Conservation (phyloP, 202 grass and related monocot genomes). For the Alloteropsis angusta region DNA sequence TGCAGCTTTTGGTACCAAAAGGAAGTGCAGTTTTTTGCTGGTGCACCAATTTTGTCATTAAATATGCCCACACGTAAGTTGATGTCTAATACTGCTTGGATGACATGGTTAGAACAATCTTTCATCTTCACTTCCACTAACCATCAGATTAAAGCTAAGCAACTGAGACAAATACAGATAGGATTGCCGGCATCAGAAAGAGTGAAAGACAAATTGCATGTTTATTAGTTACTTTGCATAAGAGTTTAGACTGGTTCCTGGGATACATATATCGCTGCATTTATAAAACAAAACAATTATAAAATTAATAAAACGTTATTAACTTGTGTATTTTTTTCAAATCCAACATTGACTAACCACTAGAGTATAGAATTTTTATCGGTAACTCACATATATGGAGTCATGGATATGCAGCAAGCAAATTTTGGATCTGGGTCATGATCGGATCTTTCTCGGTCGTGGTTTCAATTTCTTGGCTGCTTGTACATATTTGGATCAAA, state of each 20-base stretch:
- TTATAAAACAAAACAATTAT: no score
- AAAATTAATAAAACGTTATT: no score
- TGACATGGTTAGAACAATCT: not conserved
- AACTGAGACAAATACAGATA: not conserved
- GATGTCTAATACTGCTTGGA: not conserved
- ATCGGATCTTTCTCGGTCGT: constrained; percentile 24
- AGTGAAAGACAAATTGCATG: not conserved
- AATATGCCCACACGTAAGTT: constrained; percentile 27
- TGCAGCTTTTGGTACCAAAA: constrained; percentile 39
- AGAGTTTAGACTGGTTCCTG: not conserved
- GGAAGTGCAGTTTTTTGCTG: constrained; percentile 4
- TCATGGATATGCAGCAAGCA: constrained; percentile 20
- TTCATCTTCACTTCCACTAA: not conserved
- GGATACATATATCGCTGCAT: no score
- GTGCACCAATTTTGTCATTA: not conserved
- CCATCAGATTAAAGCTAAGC: not conserved
- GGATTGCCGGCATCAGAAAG: not conserved
- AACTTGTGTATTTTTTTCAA: not conserved
- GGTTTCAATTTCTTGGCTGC: constrained; percentile 3
- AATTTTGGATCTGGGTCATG: constrained; percentile 22
- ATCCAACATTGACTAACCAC: not conserved
- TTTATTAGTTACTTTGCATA: not conserved
- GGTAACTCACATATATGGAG: not conserved
- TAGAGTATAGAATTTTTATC: not conserved
- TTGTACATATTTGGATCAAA: constrained; percentile 32